phyloP scores from a whole-genome alignment of 179 eudicot genomes.

The Sideroxylon spinosum region DNA sequence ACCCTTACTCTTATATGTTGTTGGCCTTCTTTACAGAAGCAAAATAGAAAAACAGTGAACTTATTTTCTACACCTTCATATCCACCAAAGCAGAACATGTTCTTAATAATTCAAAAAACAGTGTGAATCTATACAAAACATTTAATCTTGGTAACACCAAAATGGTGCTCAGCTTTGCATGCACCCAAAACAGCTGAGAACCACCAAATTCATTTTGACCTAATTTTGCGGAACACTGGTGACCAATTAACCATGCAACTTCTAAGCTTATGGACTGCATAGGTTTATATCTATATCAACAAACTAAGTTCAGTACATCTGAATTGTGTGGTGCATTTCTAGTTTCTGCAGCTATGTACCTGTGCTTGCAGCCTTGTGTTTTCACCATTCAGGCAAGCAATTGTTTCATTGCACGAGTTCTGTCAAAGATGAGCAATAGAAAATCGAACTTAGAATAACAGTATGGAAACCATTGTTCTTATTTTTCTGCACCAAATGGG shows the following conservation, averaged over 20 bases:
- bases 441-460: background rate
- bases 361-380: conserved; percentile 49
- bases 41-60: no score
- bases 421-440: conserved; percentile 27
- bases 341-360: conserved; percentile 38
- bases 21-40: no score
- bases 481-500: background rate
- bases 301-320: background rate
- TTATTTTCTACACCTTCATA: no score
- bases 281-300: no score
- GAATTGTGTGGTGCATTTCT: conserved; percentile 1
- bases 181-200: background rate
- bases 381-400: conserved; percentile 38
- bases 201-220: background rate
- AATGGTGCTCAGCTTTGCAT: background rate
- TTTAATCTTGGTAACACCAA: background rate
- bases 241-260: background rate
- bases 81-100: no score
- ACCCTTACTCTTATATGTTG: no score
- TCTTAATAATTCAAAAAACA: no score
- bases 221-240: background rate
- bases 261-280: background rate
- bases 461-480: background rate
- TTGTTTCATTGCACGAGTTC: conserved; percentile 45
- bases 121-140: background rate